Conservation (phyloP, 1,284 basidiomycete genomes). For the Afroboletus lepidellus region DNA sequence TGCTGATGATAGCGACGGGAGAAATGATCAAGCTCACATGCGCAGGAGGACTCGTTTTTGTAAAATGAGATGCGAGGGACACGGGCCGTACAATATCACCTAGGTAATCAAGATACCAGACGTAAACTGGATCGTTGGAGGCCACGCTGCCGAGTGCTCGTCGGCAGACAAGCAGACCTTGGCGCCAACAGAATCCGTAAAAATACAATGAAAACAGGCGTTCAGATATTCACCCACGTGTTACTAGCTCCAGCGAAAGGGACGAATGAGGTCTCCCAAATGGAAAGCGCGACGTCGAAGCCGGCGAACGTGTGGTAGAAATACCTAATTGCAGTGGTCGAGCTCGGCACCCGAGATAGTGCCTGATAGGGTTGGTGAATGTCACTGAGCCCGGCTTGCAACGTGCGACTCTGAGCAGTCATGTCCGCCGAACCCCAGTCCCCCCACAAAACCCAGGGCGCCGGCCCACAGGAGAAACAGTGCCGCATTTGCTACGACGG, state of each 20-base stretch:
- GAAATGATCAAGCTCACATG: conserved; percentile 4
- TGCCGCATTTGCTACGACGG: conserved; percentile 77
- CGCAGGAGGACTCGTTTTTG: conserved; percentile 9
- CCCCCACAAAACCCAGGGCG: background rate
- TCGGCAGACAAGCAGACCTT: conserved; percentile 2
- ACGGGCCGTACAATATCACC: conserved; percentile 12
- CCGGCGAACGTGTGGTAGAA: conserved; percentile 5
- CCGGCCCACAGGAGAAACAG: conserved; percentile 47
- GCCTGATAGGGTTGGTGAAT: background rate
- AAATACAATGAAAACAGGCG: background rate
- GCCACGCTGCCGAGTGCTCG: conserved; percentile 15
- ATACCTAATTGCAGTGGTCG: background rate
- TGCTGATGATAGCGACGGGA: conserved; percentile 3
- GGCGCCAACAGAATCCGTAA: background rate
- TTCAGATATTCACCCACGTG: conserved; percentile 6
- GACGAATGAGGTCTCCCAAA: background rate
- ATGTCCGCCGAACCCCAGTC: conserved; percentile 18
- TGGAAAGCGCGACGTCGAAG: background rate
- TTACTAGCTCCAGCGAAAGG: background rate
- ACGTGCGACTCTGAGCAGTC: conserved; percentile 1
- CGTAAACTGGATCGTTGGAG: conserved; percentile 28
- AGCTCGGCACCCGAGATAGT: background rate
- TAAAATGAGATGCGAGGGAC: conserved; percentile 18
- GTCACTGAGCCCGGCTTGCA: background rate
- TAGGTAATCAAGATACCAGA: conserved; percentile 21